phyloP scores from a whole-genome alignment of 768 basidiomycete species.

The Tylopilus plumbeoviolaceoides region DNA sequence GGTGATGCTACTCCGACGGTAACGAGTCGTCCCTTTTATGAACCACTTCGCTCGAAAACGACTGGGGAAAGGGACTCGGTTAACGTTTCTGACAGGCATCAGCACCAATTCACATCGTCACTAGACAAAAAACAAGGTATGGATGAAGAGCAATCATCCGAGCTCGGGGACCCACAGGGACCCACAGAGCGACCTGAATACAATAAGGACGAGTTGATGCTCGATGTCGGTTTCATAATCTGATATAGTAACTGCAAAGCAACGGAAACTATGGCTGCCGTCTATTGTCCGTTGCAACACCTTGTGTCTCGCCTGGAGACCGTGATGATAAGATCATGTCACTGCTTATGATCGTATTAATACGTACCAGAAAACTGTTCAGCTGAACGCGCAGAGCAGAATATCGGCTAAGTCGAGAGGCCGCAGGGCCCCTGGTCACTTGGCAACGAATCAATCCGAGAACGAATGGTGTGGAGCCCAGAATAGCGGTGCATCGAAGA shows the following conservation, averaged over 20 bases:
- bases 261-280: not conserved
- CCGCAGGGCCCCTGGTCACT: too few relatives aligned
- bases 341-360: not conserved
- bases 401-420: too few relatives aligned
- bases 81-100: not conserved
- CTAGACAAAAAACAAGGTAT: conserved; percentile 17
- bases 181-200: conserved; percentile 18
- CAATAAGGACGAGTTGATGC: conserved; percentile 9
- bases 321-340: not conserved
- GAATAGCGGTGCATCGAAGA: too few relatives aligned
- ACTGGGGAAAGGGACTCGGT: not conserved
- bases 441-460: not conserved
- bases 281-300: conserved; percentile 7
- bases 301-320: conserved; percentile 7
- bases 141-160: not conserved
- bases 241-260: not conserved
- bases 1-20: not conserved
- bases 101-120: conserved; percentile 10
- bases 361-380: not conserved
- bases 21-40: conserved; percentile 15
- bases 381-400: not conserved
- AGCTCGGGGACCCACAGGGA: conserved; percentile 19
- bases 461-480: too few relatives aligned
- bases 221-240: not conserved
- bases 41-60: not conserved